Conservation (phyloP, 805 yeast species). For the Kuraishia floccosa region DNA sequence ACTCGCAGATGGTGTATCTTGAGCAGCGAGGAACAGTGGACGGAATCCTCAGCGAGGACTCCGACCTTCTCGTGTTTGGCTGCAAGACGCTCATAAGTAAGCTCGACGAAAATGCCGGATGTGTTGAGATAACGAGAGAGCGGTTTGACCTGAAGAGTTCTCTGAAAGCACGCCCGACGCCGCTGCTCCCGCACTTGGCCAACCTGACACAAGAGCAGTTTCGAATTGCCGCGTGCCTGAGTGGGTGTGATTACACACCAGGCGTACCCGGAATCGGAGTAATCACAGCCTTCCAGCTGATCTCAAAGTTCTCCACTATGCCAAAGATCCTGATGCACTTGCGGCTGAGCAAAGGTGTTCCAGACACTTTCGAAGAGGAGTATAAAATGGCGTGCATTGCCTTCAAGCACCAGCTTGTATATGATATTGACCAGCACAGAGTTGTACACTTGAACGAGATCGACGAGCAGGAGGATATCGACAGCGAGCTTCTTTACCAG, state of each 20-base stretch:
- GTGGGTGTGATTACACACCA: slow-evolving; percentile 95
- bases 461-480: slow-evolving; percentile 18
- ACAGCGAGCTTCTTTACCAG: slow-evolving; percentile 14
- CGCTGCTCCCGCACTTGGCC: slow-evolving; percentile 22
- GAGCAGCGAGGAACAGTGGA: slow-evolving; percentile 67
- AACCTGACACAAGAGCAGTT: slow-evolving; percentile 42
- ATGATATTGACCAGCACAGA: slow-evolving; percentile 41
- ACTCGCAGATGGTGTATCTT: slow-evolving; percentile 88
- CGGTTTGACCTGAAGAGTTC: too few relatives aligned
- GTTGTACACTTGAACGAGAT: slow-evolving; percentile 52
- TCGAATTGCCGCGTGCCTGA: slow-evolving; percentile 67
- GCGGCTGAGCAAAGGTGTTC: slow-evolving; percentile 40
- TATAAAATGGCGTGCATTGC: slow-evolving; percentile 62
- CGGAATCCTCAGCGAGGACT: slow-evolving; percentile 88
- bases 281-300: slow-evolving; percentile 56
- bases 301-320: slow-evolving; percentile 36
- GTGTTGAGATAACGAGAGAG: slow-evolving; percentile 55
- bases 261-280: slow-evolving; percentile 81
- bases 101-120: slow-evolving; percentile 55
- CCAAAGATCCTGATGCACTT: slow-evolving; percentile 47
- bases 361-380: slow-evolving; percentile 46
- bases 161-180: slow-evolving; percentile 29
- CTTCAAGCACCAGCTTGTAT: slow-evolving; percentile 79
- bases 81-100: slow-evolving; percentile 69
- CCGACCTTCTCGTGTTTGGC: slow-evolving; percentile 87